A percentile compares a stretch with the other conserved stretches of the same genome.
Conservation (phyloP, 1,139 yeast genomes). For the Protomyces lactucae-debilis region DNA sequence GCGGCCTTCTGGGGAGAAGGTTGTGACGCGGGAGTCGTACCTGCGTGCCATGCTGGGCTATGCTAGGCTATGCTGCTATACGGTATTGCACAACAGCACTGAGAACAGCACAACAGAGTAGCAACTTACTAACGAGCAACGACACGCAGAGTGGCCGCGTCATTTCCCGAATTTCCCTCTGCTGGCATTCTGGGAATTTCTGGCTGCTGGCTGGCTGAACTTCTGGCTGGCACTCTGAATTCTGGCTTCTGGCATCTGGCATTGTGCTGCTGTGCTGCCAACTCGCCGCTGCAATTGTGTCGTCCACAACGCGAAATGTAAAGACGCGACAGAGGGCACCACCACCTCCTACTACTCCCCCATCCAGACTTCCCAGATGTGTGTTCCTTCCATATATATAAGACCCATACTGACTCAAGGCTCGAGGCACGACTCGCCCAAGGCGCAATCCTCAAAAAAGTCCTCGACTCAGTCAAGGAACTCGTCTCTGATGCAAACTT, state of each 20-base stretch:
- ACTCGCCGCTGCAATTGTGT: neutral
- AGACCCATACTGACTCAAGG: conserved; percentile 45
- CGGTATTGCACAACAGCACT: neutral
- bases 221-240: too few species aligned
- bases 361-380: too few species aligned
- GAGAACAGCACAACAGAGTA: neutral
- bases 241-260: too few species aligned
- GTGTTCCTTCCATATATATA: too few species aligned
- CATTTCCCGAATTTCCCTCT: neutral
- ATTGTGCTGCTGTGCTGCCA: neutral
- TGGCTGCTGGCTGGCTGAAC: too few species aligned
- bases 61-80: too few species aligned
- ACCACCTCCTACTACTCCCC: too few species aligned
- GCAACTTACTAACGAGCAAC: too few species aligned
- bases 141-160: neutral
- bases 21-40: conserved; percentile 96
- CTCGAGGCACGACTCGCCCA: conserved; percentile 96
- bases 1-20: conserved; percentile 94
- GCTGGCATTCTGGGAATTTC: neutral
- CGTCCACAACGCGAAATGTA: neutral
- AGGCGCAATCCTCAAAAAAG: conserved; percentile 83
- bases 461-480: conserved; percentile 33
- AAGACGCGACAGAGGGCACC: neutral
- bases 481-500: conserved; percentile 43
- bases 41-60: conserved; percentile 17